These are phyloP conservation scores for Lasiosphaeris hirsuta DNA, from an alignment of 495 filamentous ascomycete species.

Conservation along the genomic window DNA sequence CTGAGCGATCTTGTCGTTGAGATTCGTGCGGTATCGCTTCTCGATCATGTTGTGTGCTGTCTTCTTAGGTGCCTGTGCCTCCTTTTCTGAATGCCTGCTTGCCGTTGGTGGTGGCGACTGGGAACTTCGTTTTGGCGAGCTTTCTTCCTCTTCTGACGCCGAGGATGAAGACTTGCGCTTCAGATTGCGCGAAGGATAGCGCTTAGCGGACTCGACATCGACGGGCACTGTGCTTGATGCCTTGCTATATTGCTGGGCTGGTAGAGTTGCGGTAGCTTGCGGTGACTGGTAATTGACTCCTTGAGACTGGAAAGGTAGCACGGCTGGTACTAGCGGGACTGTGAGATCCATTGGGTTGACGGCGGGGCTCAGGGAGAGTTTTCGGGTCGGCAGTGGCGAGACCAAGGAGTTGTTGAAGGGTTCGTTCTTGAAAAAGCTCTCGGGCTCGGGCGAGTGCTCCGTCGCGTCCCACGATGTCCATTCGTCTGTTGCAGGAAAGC, in stretches of 20 bases:
- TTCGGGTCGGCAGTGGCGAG: constrained; percentile 3
- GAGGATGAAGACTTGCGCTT: constrained; percentile 30
- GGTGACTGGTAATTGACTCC: not conserved
- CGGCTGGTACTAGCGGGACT: not conserved
- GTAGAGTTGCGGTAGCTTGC: too few relatives aligned
- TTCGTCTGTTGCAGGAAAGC: constrained; percentile 19
- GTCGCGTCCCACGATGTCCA: constrained; percentile 21
- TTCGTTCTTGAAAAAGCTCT: constrained; percentile 20
- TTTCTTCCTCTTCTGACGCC: constrained; percentile 14
- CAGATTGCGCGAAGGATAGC: constrained; percentile 22
- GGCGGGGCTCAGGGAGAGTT: constrained; percentile 22
- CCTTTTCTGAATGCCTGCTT: constrained; percentile 5
- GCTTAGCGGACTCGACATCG: constrained; percentile 7
- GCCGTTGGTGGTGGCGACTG: constrained; percentile 13
- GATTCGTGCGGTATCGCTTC: constrained; percentile 48
- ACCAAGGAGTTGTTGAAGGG: constrained; percentile 16
- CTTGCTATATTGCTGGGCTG: too few relatives aligned
- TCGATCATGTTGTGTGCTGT: constrained; percentile 50
- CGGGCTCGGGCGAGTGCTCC: constrained; percentile 17
- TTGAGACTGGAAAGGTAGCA: constrained; percentile 13
- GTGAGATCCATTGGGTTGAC: constrained; percentile 33
- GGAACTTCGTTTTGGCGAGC: constrained; percentile 6
- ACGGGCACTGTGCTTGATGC: too few relatives aligned
- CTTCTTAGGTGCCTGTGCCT: constrained; percentile 24
- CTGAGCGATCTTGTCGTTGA: constrained; percentile 49